These are phyloP conservation scores for Rutidosis leptorrhynchoides DNA, from an alignment of 129 eudicot species.

Conservation along the genomic window DNA sequence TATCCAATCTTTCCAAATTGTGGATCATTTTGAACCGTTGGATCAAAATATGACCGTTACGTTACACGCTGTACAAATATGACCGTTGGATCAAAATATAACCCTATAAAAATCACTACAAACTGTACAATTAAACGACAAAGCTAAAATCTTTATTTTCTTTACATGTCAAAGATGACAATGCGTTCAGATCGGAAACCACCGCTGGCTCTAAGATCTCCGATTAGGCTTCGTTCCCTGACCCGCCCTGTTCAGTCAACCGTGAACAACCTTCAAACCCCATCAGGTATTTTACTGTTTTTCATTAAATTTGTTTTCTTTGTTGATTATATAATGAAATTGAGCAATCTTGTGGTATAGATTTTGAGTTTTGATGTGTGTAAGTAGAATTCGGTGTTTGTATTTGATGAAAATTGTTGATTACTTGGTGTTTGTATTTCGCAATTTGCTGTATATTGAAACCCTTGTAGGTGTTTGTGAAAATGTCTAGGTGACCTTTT, in stretches of 20 bases:
- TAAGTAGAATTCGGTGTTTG: background rate
- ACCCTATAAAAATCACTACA: constrained; percentile 8
- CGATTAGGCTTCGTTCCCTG: constrained; percentile 72
- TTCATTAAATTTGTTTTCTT: background rate
- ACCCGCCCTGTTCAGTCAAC: constrained; percentile 43
- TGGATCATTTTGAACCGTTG: constrained; percentile 22
- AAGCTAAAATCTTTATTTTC: constrained; percentile 13
- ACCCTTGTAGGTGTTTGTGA: background rate
- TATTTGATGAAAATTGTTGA: background rate
- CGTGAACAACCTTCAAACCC: constrained; percentile 35
- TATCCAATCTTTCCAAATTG: background rate
- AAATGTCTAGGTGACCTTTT: background rate
- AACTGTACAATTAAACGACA: background rate
- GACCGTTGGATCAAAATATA: too few relatives aligned
- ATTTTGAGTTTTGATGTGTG: background rate
- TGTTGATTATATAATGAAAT: background rate
- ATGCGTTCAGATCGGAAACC: constrained; percentile 68
- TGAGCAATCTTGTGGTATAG: background rate
- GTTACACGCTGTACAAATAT: too few relatives aligned
- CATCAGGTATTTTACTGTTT: constrained; percentile 37
- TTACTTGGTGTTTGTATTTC: background rate
- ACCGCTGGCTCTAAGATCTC: constrained; percentile 70
- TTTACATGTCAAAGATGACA: constrained; percentile 45
- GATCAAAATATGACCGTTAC: constrained; percentile 33
- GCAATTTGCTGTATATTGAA: background rate